Conservation (phyloP, 371 early-diverging fungal species). For the Rhizopus sp. region DNA sequence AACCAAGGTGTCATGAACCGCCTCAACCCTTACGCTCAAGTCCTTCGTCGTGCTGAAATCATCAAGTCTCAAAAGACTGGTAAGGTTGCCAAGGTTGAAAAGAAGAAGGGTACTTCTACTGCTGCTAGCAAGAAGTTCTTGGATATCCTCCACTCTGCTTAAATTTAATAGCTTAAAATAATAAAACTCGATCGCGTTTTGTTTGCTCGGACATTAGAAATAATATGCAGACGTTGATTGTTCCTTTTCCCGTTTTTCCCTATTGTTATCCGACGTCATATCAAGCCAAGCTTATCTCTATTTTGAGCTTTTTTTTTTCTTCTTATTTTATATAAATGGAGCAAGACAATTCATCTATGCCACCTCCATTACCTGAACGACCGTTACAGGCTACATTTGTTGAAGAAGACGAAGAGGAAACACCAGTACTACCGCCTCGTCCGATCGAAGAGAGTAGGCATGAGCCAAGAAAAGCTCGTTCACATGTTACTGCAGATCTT, state of each 20-base stretch:
- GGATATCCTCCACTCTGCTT: slow-evolving; percentile 64
- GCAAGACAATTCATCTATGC: neutral
- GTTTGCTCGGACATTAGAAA: too few species aligned
- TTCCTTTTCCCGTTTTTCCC: too few species aligned
- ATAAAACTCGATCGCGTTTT: neutral
- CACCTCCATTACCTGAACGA: neutral
- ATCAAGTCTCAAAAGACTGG: slow-evolving; percentile 65
- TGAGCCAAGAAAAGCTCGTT: too few species aligned
- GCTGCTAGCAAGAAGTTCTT: slow-evolving; percentile 66
- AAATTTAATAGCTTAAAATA: slow-evolving; percentile 23
- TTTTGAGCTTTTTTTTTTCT: neutral
- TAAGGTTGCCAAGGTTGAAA: slow-evolving; percentile 68
- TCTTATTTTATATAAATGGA: neutral
- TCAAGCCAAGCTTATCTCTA: neutral
- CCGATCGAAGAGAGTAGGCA: too few species aligned
- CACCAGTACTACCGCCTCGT: too few species aligned
- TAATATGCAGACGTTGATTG: too few species aligned
- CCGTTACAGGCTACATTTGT: too few species aligned
- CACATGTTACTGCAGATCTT: slow-evolving; percentile 6
- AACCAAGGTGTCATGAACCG: slow-evolving; percentile 91
- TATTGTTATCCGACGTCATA: too few species aligned
- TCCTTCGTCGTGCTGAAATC: slow-evolving; percentile 85
- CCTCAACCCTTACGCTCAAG: slow-evolving; percentile 96
- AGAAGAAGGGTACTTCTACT: slow-evolving; percentile 37
- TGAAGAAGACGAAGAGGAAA: too few species aligned